phyloP scores from a whole-genome alignment of 352 stramenopile genomes.

The Phytophthora brassicae region DNA sequence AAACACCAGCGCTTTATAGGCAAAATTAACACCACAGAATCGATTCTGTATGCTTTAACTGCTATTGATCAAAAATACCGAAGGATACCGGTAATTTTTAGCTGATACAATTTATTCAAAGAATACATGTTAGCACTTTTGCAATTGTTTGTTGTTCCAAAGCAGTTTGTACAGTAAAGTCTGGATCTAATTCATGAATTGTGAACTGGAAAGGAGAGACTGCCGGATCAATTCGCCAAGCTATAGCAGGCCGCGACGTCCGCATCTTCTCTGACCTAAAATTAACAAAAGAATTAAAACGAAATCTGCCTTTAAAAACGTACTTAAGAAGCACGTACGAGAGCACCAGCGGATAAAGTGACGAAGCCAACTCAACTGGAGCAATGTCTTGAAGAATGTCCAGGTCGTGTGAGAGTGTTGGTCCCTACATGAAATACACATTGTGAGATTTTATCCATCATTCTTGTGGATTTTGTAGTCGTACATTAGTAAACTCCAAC shows the following conservation, averaged over 20 bases:
- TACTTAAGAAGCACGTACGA: slow-evolving; percentile 33
- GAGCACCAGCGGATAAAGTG: slow-evolving; percentile 40
- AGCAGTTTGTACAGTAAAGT: slow-evolving; percentile 22
- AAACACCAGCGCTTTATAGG: slow-evolving; percentile 18
- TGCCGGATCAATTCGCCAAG: slow-evolving; percentile 25
- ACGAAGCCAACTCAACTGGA: slow-evolving; percentile 31
- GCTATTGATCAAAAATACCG: slow-evolving; percentile 2
- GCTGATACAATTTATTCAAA: slow-evolving; percentile 22
- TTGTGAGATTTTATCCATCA: background rate
- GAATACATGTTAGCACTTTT: slow-evolving; percentile 32
- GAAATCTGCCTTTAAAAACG: background rate
- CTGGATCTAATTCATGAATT: slow-evolving; percentile 26
- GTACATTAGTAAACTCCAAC: slow-evolving; percentile 42
- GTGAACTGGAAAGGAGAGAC: slow-evolving; percentile 30
- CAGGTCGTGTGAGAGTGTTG: slow-evolving; percentile 39
- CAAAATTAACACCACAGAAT: background rate
- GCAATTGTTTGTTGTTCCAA: slow-evolving; percentile 23
- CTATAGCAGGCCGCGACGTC: slow-evolving; percentile 50
- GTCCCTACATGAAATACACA: slow-evolving; percentile 20
- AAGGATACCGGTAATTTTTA: background rate
- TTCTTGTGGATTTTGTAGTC: background rate
- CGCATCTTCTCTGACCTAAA: slow-evolving; percentile 51
- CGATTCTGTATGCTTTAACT: slow-evolving; percentile 1
- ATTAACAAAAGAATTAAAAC: background rate
- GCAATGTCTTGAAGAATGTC: slow-evolving; percentile 14